Base-by-base conservation (phyloP, 441 rosid genomes). In the Mallotus repandus region DNA sequence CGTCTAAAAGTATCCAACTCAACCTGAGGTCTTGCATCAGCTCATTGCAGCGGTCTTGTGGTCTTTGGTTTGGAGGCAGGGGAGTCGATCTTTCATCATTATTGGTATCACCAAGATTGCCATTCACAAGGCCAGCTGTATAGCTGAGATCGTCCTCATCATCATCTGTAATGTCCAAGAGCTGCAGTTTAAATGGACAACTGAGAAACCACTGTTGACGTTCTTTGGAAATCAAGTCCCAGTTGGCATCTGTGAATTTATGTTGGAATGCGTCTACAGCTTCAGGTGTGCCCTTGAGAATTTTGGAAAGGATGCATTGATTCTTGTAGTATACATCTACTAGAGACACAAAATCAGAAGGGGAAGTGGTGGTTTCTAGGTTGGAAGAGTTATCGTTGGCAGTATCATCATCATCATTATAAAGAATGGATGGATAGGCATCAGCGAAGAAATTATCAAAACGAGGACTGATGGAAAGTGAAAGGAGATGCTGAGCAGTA, bases 1-100 rank as follows among this genome's bases (percentile, higher is more conserved):
- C 81, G 66, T 78, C 82, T 19, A 82, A 55, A 56, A 81, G 60
- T 68, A 82, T 80, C 83, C 83, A 81, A 72, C 85, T 81, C 75
- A 82, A 56, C 71, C 80, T 74, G 45, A 81, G 52, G 7, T 73
- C 60, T n/a, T 74, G 46, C 18, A 9, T 50, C 35, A 82, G 73
- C 18, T 80, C 58, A 13, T 71, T n/a, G 70, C 63, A 25, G 13
- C 7, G 52, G 71, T 72, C 69, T 7, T 67, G 25, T 12, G 46
- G 7, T 9, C 10, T 43, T 43, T 43, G 46, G 46, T 43, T 9
- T 1, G 19, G 6, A 11, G n/a, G 38, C 22, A 5, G 18, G 38
- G 45, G 45, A 11, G 64, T 4, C 16, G 70, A 9, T 53, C 52
- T 43, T 22, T 55, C 73, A 29, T 5, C 38, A 32, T 22, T 48